A percentile compares a stretch with the other conserved stretches of the same genome.
These are phyloP conservation scores for Aquilaria malaccensis DNA, from an alignment of 345 rosid genomes.

Conservation along the genomic window DNA sequence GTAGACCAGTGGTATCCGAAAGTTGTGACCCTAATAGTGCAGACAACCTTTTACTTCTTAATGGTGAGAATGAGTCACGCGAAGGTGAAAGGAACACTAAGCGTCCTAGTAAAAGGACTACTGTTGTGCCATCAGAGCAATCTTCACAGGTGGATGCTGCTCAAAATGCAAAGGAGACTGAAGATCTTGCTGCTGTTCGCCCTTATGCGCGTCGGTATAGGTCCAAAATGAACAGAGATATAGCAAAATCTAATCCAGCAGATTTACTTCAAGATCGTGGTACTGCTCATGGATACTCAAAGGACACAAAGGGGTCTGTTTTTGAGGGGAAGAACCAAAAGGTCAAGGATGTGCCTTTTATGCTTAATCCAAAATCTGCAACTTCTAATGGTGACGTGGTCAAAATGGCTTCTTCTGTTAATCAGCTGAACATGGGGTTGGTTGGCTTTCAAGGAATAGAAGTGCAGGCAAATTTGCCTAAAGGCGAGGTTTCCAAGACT, in stretches of 20 bases:
- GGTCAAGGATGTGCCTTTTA: slow-evolving; percentile 40
- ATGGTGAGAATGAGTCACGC: slow-evolving; percentile 57
- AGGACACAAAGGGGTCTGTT: slow-evolving; percentile 43
- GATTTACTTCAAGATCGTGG: slow-evolving; percentile 59
- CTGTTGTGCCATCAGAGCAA: slow-evolving; percentile 44
- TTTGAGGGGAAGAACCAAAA: slow-evolving; percentile 53
- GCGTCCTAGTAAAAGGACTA: slow-evolving; percentile 41
- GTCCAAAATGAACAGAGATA: slow-evolving; percentile 69
- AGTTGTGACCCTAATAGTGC: slow-evolving; percentile 74
- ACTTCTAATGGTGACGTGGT: slow-evolving; percentile 45
- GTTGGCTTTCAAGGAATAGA: slow-evolving; percentile 33
- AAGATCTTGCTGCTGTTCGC: slow-evolving; percentile 89
- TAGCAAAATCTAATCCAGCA: slow-evolving; percentile 57
- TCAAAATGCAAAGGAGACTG: slow-evolving; percentile 65
- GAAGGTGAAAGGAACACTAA: slow-evolving; percentile 38
- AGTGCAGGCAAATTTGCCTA: slow-evolving; percentile 26
- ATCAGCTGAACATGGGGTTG: slow-evolving; percentile 31
- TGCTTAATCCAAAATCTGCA: slow-evolving; percentile 31
- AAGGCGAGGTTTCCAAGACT: slow-evolving; percentile 27
- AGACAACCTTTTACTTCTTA: slow-evolving; percentile 66
- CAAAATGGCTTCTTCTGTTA: slow-evolving; percentile 32
- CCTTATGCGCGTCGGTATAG: slow-evolving; percentile 91
- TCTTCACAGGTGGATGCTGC: slow-evolving; percentile 50
- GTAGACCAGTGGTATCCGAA: slow-evolving; percentile 57
- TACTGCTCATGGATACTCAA: slow-evolving; percentile 42